Base-by-base conservation (phyloP, 352 stramenopile species). In the Globisporangium lucens region DNA sequence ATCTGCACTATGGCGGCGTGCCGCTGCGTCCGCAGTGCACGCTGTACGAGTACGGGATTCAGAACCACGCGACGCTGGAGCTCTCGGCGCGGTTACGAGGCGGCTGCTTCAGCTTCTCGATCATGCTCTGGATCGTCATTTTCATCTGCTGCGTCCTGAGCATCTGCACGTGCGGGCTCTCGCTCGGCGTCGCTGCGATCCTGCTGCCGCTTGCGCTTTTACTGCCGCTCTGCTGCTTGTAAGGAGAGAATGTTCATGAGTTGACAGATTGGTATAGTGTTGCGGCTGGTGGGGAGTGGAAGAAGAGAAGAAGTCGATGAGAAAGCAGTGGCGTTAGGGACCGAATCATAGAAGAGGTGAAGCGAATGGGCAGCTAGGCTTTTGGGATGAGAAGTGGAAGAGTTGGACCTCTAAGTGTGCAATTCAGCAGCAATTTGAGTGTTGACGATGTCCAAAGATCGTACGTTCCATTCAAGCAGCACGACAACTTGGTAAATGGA, bases 21-120 rank as follows among this genome's bases (percentile, higher is more conserved):
- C 85, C 85, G 33, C 56, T 93, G 63, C 81, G 78, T 2, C 59
- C 69, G 15, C 70, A 80, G 22, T 69, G 75, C n/a, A 77, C 76
- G 56, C 57, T 91, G 29, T 61, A 30, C 5, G 85, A 93, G 52
- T 90, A 91, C 41, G 82, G 75, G n/a, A 84, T 93, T 67, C 82
- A 90, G 66, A 77, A 89, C 57, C 71, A 83, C 63, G 79, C 84
- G 52, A 93, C 84, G 70, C 71, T 93, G 22, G 72, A 89, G 47
- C 69, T 74, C 15, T 70, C 73, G 3, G 38, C 63, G 49, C 77
- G 82, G 20, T 61, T 84, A 30, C 81, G 76, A 36, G 85, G 85
- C 47, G 82, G 85, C 66, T 93, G 85, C 75, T 91, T 91, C 61
- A 71, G 75, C 53, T 75, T 91, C 55, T 93, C 84, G n/a, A 89